These are phyloP conservation scores for Hordeum marinum DNA, from an alignment of 176 grass and related monocot genomes.

Conservation along the genomic window DNA sequence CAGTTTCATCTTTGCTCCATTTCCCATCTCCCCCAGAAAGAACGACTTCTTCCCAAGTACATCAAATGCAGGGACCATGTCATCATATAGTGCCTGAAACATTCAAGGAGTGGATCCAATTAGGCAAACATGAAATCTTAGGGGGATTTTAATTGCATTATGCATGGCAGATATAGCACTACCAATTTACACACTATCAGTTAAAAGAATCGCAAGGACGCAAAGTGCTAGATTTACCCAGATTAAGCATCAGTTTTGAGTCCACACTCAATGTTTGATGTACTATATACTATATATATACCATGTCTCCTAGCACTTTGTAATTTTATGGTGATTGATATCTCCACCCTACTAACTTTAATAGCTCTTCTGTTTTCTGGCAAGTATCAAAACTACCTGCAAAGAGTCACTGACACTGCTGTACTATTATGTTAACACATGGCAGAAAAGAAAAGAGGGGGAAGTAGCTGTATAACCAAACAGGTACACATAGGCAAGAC, in stretches of 20 bases:
- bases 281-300: conserved; percentile 6
- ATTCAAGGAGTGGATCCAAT: neutral
- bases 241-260: neutral
- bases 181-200: neutral
- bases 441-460: neutral
- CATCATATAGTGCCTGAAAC: conserved; percentile 74
- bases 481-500: neutral
- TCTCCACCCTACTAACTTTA: neutral
- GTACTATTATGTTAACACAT: neutral
- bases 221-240: neutral
- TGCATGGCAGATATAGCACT: neutral
- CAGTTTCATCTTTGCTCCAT: conserved; percentile 94
- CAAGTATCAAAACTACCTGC: neutral
- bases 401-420: neutral
- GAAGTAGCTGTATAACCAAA: neutral
- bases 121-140: conserved; percentile 12
- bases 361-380: neutral
- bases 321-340: neutral
- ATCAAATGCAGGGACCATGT: conserved; percentile 76
- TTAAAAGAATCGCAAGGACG: neutral
- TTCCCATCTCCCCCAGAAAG: conserved; percentile 87
- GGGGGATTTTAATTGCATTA: neutral
- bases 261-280: neutral
- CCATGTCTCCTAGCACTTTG: neutral
- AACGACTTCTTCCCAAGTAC: conserved; percentile 90